Percentiles rank a stretch among this genome's conserved stretches.
Conservation (phyloP, 805 yeast genomes). For the Candida germanica region DNA sequence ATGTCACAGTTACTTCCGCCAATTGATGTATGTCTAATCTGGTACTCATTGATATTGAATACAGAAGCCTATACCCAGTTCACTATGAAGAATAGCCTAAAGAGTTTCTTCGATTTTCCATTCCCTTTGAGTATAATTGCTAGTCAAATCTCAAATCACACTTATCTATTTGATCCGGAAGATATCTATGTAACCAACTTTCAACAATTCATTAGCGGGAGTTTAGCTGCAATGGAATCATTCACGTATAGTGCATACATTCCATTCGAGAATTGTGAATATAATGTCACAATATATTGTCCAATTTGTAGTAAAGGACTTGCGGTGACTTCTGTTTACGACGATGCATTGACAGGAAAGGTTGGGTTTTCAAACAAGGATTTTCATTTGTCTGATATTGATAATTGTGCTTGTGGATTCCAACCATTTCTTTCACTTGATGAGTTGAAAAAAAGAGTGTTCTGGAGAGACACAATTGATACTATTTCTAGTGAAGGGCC, state of each 20-base stretch:
- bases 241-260: slow-evolving; percentile 6
- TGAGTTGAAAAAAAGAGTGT: slow-evolving; percentile 18
- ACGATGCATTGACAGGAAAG: not conserved
- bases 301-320: slow-evolving; percentile 12
- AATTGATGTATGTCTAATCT: slow-evolving; percentile 21
- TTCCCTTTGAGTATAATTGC: slow-evolving; percentile 17
- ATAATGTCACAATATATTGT: slow-evolving; percentile 10
- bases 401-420: slow-evolving; percentile 16
- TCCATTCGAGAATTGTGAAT: slow-evolving; percentile 4
- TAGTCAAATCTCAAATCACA: slow-evolving; percentile 8
- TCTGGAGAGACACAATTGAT: slow-evolving; percentile 11
- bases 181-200: not conserved
- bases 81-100: slow-evolving; percentile 14
- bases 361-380: slow-evolving; percentile 12
- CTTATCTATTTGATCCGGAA: slow-evolving; percentile 9
- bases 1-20: slow-evolving; percentile 17
- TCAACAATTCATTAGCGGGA: not conserved
- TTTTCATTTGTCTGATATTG: slow-evolving; percentile 2
- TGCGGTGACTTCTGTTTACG: slow-evolving; percentile 9
- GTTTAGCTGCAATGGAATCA: slow-evolving; percentile 2
- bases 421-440: slow-evolving; percentile 15
- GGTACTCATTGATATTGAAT: slow-evolving; percentile 23
- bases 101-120: slow-evolving; percentile 15
- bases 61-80: slow-evolving; percentile 16
- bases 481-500: not conserved